A percentile compares a stretch with the other conserved stretches of the same genome.
Evolutionary conservation across 768 basidiomycete genomes (phyloP).

Genomic region (Infundibulicybe gibba): DNA sequence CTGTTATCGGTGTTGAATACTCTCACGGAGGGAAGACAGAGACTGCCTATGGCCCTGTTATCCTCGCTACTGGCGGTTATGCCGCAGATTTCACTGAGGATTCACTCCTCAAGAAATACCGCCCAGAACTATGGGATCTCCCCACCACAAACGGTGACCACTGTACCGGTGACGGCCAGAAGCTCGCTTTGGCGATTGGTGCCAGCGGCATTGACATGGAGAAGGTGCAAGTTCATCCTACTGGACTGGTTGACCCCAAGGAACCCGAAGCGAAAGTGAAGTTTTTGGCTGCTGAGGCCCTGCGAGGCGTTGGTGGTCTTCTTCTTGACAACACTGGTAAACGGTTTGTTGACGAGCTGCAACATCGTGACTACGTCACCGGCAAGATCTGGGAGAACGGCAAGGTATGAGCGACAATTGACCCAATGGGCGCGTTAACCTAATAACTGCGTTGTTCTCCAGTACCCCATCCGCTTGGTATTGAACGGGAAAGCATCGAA

Average conservation of each 20-base stretch:
- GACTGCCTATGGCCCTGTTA: conserved; percentile 83
- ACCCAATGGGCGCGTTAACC: not conserved
- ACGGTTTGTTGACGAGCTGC: conserved; percentile 94
- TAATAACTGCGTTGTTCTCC: conserved; percentile 1
- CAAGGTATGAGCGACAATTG: conserved; percentile 49
- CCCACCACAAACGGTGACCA: conserved; percentile 98
- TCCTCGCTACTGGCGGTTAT: conserved; percentile 96
- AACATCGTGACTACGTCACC: conserved; percentile 93
- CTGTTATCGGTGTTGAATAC: conserved; percentile 88
- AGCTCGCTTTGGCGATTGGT: conserved; percentile 86
- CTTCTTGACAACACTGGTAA: conserved; percentile 87
- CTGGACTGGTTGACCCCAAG: conserved; percentile 95
- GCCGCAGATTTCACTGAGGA: conserved; percentile 93
- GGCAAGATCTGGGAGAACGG: conserved; percentile 97
- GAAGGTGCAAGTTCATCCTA: conserved; percentile 99
- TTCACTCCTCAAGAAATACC: conserved; percentile 88
- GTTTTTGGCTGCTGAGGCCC: conserved; percentile 96
- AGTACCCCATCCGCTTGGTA: conserved; percentile 92
- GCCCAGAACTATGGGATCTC: conserved; percentile 88
- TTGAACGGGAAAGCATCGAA: conserved; percentile 88
- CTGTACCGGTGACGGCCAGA: conserved; percentile 94
- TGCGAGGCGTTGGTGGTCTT: conserved; percentile 93
- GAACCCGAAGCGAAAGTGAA: conserved; percentile 94
- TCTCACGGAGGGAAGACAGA: conserved; percentile 70
- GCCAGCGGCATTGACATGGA: conserved; percentile 91